Base-by-base conservation (phyloP, 208 protist genomes). In the Leishmania major region DNA sequence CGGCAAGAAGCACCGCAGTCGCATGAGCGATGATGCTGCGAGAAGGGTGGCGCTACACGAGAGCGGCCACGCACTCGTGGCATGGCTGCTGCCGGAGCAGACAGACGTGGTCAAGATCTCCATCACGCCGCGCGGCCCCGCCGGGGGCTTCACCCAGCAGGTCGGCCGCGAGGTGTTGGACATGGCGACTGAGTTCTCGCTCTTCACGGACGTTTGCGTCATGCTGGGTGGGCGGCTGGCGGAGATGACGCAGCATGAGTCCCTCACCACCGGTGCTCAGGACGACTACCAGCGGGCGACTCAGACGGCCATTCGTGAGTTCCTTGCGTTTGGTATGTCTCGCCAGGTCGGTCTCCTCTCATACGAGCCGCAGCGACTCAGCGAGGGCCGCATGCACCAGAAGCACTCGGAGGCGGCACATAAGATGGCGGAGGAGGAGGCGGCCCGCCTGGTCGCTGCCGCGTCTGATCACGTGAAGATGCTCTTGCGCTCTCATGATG, bases 211-310 rank as follows among this genome's bases (percentile, higher is more conserved):
- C 75, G 89, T 99, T 53, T 96, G 91, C 87, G 93, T 97, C 17
- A 91, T 96, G 88, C 95, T 99, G 70, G 99, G 95, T 28, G 99
- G 99, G n/a, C 93, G 98, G 43, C 91, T 98, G 45, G 98, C 98
- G 31, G 98, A 99, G 94, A 91, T 98, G 84, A 91, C 98, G 40
- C 92, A 96, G 77, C 98, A 98, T 87, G 71, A 90, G 60, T 88
- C 95, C 35, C 88, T 99, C 53, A 99, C 98, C 47, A 98, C 92
- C 2, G 97, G 94, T 13, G 93, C 94, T 3, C 89, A 94, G 74
- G 92, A 96, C 57, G 98, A 99, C 89, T 95, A 98, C 75, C 88
- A 99, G 90, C 94, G 96, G 60, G 99, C 95, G 37, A 97, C 95
- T 7, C 79, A 91, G 80, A 90, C 83, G 2, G 93, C 92, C 3